Evolutionary conservation across 2,329 filamentous ascomycete genomes (phyloP).

Genomic region (Colletotrichum lupini): DNA sequence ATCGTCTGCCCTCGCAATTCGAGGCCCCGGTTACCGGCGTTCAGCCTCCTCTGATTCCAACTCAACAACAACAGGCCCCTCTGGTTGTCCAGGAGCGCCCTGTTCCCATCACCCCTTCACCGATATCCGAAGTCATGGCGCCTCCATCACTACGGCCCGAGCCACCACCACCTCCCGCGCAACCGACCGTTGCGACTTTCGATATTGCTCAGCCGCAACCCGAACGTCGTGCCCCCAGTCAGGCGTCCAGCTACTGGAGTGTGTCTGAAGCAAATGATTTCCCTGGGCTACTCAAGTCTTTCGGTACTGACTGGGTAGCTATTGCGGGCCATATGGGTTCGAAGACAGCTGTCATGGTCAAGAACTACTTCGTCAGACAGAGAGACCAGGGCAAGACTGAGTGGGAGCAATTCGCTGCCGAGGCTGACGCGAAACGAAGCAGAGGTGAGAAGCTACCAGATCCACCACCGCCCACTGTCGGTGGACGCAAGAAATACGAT

Average conservation of each 20-base stretch:
- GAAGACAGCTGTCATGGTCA: slow-evolving; percentile 87
- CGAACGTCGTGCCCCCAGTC: slow-evolving; percentile 64
- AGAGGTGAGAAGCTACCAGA: slow-evolving; percentile 70
- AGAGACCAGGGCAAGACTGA: slow-evolving; percentile 69
- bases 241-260: slow-evolving; percentile 88
- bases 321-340: slow-evolving; percentile 85
- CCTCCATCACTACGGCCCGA: slow-evolving; percentile 68
- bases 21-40: slow-evolving; percentile 56
- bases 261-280: slow-evolving; percentile 85
- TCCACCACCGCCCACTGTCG: slow-evolving; percentile 65
- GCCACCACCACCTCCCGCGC: slow-evolving; percentile 58
- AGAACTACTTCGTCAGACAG: slow-evolving; percentile 75
- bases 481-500: slow-evolving; percentile 64
- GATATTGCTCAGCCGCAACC: slow-evolving; percentile 57
- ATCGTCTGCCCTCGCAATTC: slow-evolving; percentile 54
- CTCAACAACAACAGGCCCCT: slow-evolving; percentile 37
- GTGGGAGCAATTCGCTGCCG: slow-evolving; percentile 69
- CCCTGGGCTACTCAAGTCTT: slow-evolving; percentile 75
- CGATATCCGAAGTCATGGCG: slow-evolving; percentile 65
- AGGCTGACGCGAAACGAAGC: slow-evolving; percentile 67
- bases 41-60: slow-evolving; percentile 53
- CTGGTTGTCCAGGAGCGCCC: slow-evolving; percentile 46
- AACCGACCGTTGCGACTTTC: slow-evolving; percentile 61
- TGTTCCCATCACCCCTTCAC: slow-evolving; percentile 47
- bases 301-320: slow-evolving; percentile 81